Evolutionary conservation across 2,329 filamentous ascomycete species (phyloP), one percentile per base, ranked within the genome.

Genomic region (Lecanosticta acicola): DNA sequence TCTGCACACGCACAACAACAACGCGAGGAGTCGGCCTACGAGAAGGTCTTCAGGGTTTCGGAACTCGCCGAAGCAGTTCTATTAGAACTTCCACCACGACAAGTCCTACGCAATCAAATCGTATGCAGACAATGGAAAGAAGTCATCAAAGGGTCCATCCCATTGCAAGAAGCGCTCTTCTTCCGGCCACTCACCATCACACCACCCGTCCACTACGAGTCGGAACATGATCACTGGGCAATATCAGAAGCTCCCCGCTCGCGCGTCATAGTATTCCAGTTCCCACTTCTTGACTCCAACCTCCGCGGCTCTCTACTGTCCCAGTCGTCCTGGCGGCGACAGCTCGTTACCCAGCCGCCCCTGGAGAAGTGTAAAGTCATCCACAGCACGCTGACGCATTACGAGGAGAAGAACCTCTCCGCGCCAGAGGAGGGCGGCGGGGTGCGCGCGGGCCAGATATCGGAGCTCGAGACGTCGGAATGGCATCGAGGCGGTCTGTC

Each of bases 141-240:
- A 9, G 19, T 24, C 17, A 14, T 26, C n/a, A 3, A 21, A 4
- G 4, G 13, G 5, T 40, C 38, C 10, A 32, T 11, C 3, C n/a
- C 3, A 24, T 14, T 24, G 3, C 37, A 26, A 20, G 18, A 24
- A n/a, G 18, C 10, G 18, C 37, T 39, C 20, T 39, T 20, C 9
- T 29, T 29, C 18, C 49, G 45, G 14, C 53, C 59, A 8, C 19
- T 17, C 32, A 4, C 19, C 17, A 11, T 19, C 7, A 29, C 24
- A 29, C 5, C 7, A 5, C 24, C 5, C 5, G 5, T 29, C 5
- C 24, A 29, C 37, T 29, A 7, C 24, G 24, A 29, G 24, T 5
- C 24, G 7, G 24, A 11, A 5, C 24, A 5, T 29, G 24, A 29
- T 11, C 24, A 29, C 24, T 29, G 24, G 24, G 24, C 24, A 5